A percentile compares a stretch with the other conserved stretches of the same genome.
phyloP scores from a whole-genome alignment of 352 stramenopile genomes.

The Halophytophthora polymorphica region DNA sequence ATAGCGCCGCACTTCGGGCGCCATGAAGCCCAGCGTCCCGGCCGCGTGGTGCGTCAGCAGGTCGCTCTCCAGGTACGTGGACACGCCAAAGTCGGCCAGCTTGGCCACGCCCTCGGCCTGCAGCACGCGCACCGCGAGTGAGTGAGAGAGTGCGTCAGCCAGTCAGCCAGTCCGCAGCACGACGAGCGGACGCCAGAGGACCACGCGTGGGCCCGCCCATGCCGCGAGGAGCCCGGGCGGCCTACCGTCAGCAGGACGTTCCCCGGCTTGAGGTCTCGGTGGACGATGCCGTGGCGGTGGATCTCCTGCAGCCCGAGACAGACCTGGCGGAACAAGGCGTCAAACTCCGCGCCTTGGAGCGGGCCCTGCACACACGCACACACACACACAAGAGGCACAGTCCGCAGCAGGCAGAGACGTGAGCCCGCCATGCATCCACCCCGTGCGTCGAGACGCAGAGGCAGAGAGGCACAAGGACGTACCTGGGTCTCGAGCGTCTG shows the following conservation, averaged over 20 bases:
- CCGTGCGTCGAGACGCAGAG: constrained; percentile 1
- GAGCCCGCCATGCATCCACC: background rate
- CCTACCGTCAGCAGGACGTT: constrained; percentile 74
- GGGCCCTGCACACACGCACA: constrained; percentile 30
- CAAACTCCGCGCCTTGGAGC: constrained; percentile 43
- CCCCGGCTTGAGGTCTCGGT: too few species aligned
- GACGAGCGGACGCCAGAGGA: too few species aligned
- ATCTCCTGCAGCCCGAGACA: constrained; percentile 70
- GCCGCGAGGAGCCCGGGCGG: background rate
- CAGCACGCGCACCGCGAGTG: too few species aligned
- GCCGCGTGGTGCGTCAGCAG: constrained; percentile 71
- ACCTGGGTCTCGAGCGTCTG: constrained; percentile 37
- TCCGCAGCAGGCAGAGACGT: background rate
- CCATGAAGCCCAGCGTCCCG: constrained; percentile 79
- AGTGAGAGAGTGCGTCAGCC: background rate
- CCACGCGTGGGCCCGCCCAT: background rate
- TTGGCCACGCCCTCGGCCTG: constrained; percentile 67
- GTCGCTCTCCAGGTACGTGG: constrained; percentile 69
- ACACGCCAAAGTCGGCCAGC: constrained; percentile 84
- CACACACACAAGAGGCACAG: background rate
- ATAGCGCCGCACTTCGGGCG: constrained; percentile 70
- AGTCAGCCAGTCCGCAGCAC: background rate
- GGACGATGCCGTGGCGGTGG: constrained; percentile 54
- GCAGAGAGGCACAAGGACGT: background rate
- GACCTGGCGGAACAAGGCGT: constrained; percentile 60